phyloP scores from a whole-genome alignment of 495 filamentous ascomycete species.

The Articulospora tetracladia region DNA sequence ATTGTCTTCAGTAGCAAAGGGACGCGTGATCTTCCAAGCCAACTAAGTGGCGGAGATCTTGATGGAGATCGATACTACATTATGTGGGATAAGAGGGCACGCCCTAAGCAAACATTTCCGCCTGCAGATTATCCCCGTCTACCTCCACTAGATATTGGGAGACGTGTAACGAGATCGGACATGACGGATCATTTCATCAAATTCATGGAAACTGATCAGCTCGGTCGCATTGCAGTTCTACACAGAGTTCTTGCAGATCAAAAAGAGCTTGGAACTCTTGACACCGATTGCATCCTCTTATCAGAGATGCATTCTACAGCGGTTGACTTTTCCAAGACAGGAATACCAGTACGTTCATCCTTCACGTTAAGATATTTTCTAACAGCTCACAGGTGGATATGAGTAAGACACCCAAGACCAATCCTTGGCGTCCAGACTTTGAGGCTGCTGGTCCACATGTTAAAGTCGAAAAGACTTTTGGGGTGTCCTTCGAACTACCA shows the following conservation, averaged over 20 bases:
- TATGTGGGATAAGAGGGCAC: conserved; percentile 57
- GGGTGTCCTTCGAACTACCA: conserved; percentile 39
- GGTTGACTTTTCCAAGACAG: conserved; percentile 82
- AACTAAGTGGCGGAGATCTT: conserved; percentile 74
- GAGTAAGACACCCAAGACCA: conserved; percentile 35
- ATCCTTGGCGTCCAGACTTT: conserved; percentile 52
- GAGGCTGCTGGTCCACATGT: conserved; percentile 63
- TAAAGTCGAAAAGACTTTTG: conserved; percentile 40
- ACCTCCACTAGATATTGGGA: conserved; percentile 46
- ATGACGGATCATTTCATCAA: conserved; percentile 73
- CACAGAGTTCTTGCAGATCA: conserved; percentile 70
- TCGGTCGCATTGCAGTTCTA: conserved; percentile 62
- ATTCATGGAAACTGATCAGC: conserved; percentile 72
- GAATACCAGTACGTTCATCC: conserved; percentile 54
- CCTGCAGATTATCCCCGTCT: conserved; percentile 66
- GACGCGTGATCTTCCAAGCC: conserved; percentile 65
- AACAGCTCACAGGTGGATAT: conserved; percentile 35
- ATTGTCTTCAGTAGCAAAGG: conserved; percentile 70
- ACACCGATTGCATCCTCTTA: conserved; percentile 51
- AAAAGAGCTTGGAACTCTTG: conserved; percentile 43
- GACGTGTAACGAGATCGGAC: conserved; percentile 49
- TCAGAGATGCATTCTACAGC: conserved; percentile 71
- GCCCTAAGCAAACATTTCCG: conserved; percentile 33
- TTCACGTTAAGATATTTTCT: neutral
- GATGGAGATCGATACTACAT: conserved; percentile 77